Evolutionary conservation across 352 stramenopile genomes (phyloP), one percentile per base, ranked within the genome.

Genomic region (Pythium volutum): DNA sequence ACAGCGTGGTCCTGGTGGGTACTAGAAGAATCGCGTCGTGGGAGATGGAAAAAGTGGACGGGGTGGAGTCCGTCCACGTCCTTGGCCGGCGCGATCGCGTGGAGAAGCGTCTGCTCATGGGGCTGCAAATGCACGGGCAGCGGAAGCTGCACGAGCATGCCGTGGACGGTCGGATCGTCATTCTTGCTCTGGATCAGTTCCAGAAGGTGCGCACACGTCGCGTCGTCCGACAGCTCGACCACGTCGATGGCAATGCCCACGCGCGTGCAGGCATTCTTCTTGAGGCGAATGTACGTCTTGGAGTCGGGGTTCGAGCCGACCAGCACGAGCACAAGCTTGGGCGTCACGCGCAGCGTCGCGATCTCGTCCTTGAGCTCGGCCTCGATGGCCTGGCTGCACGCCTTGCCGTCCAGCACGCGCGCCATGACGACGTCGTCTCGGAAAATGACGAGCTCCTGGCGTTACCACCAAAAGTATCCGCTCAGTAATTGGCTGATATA

Each of bases 11-110:
- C 75, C 71, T 76, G 20, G 71, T 83, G 3, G 78, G 78, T 26
- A 79, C 87, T 55, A 84, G 70, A 77, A 93, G 88, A 8, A 99
- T 75, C 51, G 86, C 84, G n/a, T 94, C 97, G 42, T 98, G 92
- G 69, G 7, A 99, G 72, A 31, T 88, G 79, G 45, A 92, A 97
- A 22, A 99, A 97, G 80, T 98, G 99, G 22, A 89, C 51, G 14
- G 97, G 96, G 70, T 99, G 95, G 50, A 99, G 81, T 0, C 97
- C 98, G 63, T 99, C 98, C 11, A 99, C 97, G 72, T 99, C 98
- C 70, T 99, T 99, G 36, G 45, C 74, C 5, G 88, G 81, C 23
- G 78, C 79, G 46, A 99, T 98, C 4, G 83, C 84, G 46, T 84
- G 69, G 38, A 99, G 83, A 31, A 99, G 63, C 77, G 53, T 89